Percentiles rank a stretch among this genome's conserved stretches.
phyloP scores from a whole-genome alignment of 331 rosid genomes.

The Cucumis variabilis region DNA sequence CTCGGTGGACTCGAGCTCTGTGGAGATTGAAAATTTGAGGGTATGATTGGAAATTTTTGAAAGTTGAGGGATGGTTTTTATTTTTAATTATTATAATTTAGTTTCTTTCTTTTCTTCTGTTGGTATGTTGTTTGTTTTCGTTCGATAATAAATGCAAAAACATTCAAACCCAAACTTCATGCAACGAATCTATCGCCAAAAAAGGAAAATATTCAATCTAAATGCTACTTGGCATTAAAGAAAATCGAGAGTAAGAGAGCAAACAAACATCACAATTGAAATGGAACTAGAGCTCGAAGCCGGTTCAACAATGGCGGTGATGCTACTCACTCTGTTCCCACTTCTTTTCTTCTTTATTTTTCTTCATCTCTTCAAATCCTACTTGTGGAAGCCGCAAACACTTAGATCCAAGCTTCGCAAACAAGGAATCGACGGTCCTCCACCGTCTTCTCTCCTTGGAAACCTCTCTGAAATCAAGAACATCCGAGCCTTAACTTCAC shows the following conservation, averaged over 20 bases:
- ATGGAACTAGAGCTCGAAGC: neutral
- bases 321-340: conserved; percentile 21
- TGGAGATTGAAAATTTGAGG: no score
- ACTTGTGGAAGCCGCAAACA: conserved; percentile 48
- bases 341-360: conserved; percentile 40
- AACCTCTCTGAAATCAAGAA: conserved; percentile 62
- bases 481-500: conserved; percentile 34
- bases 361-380: conserved; percentile 34
- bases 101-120: no score
- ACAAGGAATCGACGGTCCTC: conserved; percentile 77
- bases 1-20: no score
- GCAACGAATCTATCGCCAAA: neutral
- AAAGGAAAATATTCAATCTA: neutral
- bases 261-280: neutral
- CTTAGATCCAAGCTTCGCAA: conserved; percentile 59
- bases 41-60: no score
- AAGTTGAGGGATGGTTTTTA: no score
- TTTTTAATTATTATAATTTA: no score
- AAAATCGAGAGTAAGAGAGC: neutral
- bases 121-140: no score
- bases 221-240: neutral
- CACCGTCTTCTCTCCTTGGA: conserved; percentile 62
- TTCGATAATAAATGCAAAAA: no score
- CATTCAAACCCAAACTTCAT: neutral
- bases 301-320: conserved; percentile 26